Percentiles rank a stretch among this genome's conserved stretches.
phyloP scores from a whole-genome alignment of 805 yeast genomes.

The Kuraishia piskuri region DNA sequence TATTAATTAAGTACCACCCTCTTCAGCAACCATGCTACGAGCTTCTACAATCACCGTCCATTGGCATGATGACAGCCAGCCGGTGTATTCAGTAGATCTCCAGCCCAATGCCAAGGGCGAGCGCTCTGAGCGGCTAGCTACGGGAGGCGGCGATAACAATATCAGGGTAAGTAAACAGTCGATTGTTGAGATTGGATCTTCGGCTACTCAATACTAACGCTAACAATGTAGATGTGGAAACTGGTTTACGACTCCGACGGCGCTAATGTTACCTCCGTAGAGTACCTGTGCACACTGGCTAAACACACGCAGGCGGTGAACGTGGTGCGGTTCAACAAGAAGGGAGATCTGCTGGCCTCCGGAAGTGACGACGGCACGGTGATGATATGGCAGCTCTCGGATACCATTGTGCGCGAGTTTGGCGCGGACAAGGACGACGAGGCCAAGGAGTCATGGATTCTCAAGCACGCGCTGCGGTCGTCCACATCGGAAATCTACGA shows the following conservation, averaged over 20 bases:
- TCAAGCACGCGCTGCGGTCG: conserved; percentile 49
- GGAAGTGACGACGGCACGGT: conserved; percentile 96
- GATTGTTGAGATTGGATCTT: too few relatives aligned
- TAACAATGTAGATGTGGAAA: conserved; percentile 19
- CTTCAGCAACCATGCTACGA: not conserved
- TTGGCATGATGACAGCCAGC: conserved; percentile 71
- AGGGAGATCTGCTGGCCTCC: conserved; percentile 67
- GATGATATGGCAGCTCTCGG: conserved; percentile 65
- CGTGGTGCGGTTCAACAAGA: conserved; percentile 71
- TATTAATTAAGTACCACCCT: too few relatives aligned
- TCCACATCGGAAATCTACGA: conserved; percentile 80
- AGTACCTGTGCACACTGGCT: conserved; percentile 69
- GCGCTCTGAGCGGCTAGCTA: conserved; percentile 48
- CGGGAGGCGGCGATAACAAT: conserved; percentile 93
- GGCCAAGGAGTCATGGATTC: conserved; percentile 64
- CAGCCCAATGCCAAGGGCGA: conserved; percentile 32
- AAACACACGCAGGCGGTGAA: conserved; percentile 95
- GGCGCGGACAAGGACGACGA: conserved; percentile 50
- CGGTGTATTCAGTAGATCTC: conserved; percentile 60
- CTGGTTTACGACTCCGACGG: conserved; percentile 14
- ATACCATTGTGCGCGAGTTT: conserved; percentile 46
- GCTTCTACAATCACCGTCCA: conserved; percentile 43
- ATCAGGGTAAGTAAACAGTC: conserved; percentile 58
- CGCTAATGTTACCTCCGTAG: conserved; percentile 34
- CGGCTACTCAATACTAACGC: not conserved